These are phyloP conservation scores for Scopulariopsis brevicaulis DNA, from an alignment of 2,329 filamentous ascomycete species.

Conservation along the genomic window DNA sequence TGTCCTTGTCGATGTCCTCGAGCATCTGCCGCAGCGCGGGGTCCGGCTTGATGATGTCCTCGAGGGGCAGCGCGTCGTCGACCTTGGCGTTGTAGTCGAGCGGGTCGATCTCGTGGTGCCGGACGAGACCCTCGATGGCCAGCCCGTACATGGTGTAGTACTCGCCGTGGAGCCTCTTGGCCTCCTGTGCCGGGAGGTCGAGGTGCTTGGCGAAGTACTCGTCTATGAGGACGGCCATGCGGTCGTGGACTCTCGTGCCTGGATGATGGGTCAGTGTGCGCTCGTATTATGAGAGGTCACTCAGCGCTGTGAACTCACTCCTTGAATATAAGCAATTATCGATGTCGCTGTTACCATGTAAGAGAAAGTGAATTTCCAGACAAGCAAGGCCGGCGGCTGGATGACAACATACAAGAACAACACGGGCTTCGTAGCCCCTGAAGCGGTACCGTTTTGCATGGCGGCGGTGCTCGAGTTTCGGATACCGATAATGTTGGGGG, in stretches of 20 bases:
- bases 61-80: slow-evolving; percentile 85
- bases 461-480: neutral
- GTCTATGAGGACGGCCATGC: slow-evolving; percentile 77
- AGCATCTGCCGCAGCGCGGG: slow-evolving; percentile 64
- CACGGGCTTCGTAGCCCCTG: slow-evolving; percentile 19
- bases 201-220: slow-evolving; percentile 57
- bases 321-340: slow-evolving; percentile 95
- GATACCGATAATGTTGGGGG: neutral
- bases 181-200: slow-evolving; percentile 62
- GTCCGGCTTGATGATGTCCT: slow-evolving; percentile 72
- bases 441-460: neutral
- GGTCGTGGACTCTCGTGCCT: slow-evolving; percentile 73
- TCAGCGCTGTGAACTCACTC: slow-evolving; percentile 38
- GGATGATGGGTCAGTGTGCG: neutral
- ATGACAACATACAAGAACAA: slow-evolving; percentile 27
- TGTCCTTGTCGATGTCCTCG: slow-evolving; percentile 68
- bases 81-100: slow-evolving; percentile 91
- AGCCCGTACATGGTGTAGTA: slow-evolving; percentile 96
- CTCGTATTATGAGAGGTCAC: neutral
- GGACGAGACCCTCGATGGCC: slow-evolving; percentile 90
- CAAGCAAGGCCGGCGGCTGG: too few species aligned
- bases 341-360: slow-evolving; percentile 61
- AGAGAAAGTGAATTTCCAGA: too few species aligned
- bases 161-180: slow-evolving; percentile 73
- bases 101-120: slow-evolving; percentile 90